phyloP scores from a whole-genome alignment of 2,329 filamentous ascomycete species.

The Daldinia sp. region DNA sequence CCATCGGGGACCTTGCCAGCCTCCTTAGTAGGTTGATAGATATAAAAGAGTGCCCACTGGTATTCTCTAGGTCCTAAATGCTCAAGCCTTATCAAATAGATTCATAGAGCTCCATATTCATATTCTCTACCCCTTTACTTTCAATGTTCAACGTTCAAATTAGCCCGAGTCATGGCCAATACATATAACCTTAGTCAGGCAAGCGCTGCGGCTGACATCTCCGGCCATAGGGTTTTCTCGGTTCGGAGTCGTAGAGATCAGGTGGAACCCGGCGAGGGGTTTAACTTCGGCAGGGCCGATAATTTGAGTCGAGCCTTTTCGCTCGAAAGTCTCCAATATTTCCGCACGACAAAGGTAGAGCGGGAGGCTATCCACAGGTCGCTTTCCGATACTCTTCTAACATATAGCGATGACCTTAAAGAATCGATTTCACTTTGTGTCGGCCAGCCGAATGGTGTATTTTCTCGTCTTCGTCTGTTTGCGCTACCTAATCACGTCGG shows the following conservation, averaged over 20 bases:
- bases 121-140: background rate
- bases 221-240: background rate
- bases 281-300: background rate
- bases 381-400: background rate
- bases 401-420: background rate
- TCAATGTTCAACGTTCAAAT: background rate
- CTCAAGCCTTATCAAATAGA: background rate
- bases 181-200: background rate
- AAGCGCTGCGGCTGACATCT: background rate
- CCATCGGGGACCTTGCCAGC: background rate
- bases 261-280: too few species aligned
- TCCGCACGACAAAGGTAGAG: background rate
- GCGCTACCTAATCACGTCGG: background rate
- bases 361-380: background rate
- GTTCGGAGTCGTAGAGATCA: background rate
- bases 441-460: background rate
- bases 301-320: background rate
- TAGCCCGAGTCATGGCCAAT: background rate
- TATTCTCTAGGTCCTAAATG: background rate
- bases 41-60: background rate
- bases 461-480: background rate
- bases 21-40: background rate
- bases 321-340: background rate
- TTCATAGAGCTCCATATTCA: background rate
- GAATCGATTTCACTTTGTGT: conserved; percentile 3